These are phyloP conservation scores for Orbilia ellipsospora DNA, from an alignment of 2,329 filamentous ascomycete genomes.

Conservation along the genomic window DNA sequence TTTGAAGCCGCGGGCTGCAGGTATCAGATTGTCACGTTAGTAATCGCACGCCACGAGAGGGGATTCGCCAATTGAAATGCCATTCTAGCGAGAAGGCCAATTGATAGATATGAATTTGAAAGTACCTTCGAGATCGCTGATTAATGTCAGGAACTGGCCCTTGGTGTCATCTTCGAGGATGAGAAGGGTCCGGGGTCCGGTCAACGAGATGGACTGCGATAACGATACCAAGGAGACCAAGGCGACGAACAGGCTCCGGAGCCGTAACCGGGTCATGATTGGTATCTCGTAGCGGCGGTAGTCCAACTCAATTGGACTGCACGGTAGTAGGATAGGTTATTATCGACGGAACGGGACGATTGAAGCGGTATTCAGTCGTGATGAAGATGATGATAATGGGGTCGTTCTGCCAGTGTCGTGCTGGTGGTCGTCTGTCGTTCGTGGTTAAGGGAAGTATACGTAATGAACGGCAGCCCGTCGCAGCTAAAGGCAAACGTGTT, in stretches of 20 bases:
- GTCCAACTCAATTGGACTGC: slow-evolving; percentile 35
- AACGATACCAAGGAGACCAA: slow-evolving; percentile 55
- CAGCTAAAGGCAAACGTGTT: slow-evolving; percentile 54
- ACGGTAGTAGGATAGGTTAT: not conserved
- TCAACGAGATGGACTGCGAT: slow-evolving; percentile 59
- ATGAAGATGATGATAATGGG: slow-evolving; percentile 13
- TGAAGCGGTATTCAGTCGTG: slow-evolving; percentile 5
- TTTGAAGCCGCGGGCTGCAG: slow-evolving; percentile 80
- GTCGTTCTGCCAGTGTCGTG: slow-evolving; percentile 17
- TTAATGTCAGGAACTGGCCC: slow-evolving; percentile 82
- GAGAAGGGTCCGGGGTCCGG: slow-evolving; percentile 83
- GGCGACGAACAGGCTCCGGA: slow-evolving; percentile 49
- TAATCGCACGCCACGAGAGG: slow-evolving; percentile 37
- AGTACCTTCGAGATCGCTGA: slow-evolving; percentile 76
- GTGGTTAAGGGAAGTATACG: slow-evolving; percentile 25
- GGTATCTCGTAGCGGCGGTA: slow-evolving; percentile 9
- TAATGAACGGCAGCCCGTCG: slow-evolving; percentile 25
- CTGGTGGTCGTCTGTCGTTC: not conserved
- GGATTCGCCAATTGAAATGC: slow-evolving; percentile 34
- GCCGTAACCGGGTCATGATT: slow-evolving; percentile 39
- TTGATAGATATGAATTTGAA: slow-evolving; percentile 35
- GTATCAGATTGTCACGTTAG: not conserved
- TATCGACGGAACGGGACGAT: slow-evolving; percentile 5
- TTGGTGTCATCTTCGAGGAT: slow-evolving; percentile 88
- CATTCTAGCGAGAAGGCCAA: slow-evolving; percentile 57